phyloP scores from a whole-genome alignment of 148 eudicot species.

The Rhododendron simsii region DNA sequence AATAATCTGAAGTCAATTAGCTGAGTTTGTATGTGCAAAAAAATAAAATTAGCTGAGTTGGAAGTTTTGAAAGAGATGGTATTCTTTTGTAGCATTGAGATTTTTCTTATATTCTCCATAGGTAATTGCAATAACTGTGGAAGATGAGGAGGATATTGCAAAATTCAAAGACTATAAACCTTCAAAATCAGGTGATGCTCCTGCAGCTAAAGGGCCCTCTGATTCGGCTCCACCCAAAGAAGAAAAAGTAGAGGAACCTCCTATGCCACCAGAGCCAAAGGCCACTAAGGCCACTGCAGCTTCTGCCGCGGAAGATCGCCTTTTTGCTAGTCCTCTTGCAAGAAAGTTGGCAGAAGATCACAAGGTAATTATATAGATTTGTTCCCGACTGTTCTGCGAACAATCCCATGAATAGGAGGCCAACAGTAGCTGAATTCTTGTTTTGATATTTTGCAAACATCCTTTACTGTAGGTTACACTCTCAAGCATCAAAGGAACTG shows the following conservation, averaged over 20 bases:
- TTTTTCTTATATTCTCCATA: slow-evolving; percentile 15
- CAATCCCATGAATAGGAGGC: background rate
- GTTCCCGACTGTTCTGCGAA: background rate
- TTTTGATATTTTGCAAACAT: background rate
- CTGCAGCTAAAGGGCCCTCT: slow-evolving; percentile 52
- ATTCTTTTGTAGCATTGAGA: background rate
- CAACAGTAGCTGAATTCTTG: background rate
- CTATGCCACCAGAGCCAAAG: slow-evolving; percentile 42
- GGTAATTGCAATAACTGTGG: slow-evolving; percentile 93
- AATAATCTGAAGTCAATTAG: background rate
- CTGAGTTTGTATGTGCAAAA: background rate
- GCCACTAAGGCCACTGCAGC: slow-evolving; percentile 39
- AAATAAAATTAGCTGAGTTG: background rate
- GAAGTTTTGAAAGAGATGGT: background rate
- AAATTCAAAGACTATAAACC: slow-evolving; percentile 81
- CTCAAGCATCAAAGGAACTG: slow-evolving; percentile 91
- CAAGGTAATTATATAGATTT: slow-evolving; percentile 35
- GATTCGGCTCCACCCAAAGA: slow-evolving; percentile 55
- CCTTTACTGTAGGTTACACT: slow-evolving; percentile 55
- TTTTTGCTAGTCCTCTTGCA: slow-evolving; percentile 97
- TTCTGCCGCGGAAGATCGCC: slow-evolving; percentile 59
- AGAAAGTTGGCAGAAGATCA: slow-evolving; percentile 88
- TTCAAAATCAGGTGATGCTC: slow-evolving; percentile 46
- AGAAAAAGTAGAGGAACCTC: slow-evolving; percentile 44
- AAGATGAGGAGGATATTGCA: slow-evolving; percentile 73